Evolutionary conservation across 2,329 filamentous ascomycete species (phyloP).

Genomic region (Trichoderma sp.): DNA sequence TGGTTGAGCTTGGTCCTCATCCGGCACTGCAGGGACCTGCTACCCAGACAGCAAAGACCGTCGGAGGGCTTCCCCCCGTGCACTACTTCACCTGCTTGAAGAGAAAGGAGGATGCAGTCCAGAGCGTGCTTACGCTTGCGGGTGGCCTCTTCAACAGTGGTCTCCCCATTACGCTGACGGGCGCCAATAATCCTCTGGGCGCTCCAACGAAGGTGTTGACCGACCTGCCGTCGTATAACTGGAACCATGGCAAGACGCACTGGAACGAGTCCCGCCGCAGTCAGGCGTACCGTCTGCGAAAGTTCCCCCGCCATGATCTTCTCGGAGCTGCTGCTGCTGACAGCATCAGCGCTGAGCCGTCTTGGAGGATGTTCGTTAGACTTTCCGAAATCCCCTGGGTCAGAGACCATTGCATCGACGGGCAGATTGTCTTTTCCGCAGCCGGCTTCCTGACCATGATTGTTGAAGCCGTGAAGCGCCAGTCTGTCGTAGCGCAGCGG

Average conservation of each 20-base stretch:
- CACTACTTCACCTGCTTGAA: slow-evolving; percentile 21
- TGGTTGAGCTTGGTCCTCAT: slow-evolving; percentile 29
- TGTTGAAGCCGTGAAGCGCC: slow-evolving; percentile 38
- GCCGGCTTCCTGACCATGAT: slow-evolving; percentile 42
- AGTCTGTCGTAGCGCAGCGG: slow-evolving; percentile 9
- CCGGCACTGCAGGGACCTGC: slow-evolving; percentile 25
- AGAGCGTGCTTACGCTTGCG: slow-evolving; percentile 9
- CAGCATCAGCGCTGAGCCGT: slow-evolving; percentile 33
- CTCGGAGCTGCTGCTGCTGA: slow-evolving; percentile 34
- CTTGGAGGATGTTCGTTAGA: slow-evolving; percentile 40
- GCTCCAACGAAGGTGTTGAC: slow-evolving; percentile 26
- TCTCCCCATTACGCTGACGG: slow-evolving; percentile 13
- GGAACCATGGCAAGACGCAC: slow-evolving; percentile 31
- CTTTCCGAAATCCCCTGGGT: slow-evolving; percentile 40
- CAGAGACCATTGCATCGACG: slow-evolving; percentile 37
- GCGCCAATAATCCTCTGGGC: slow-evolving; percentile 15
- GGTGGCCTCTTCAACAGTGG: slow-evolving; percentile 12
- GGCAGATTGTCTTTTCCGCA: slow-evolving; percentile 39
- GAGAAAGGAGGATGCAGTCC: slow-evolving; percentile 17
- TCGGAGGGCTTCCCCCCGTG: not conserved
- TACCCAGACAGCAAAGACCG: slow-evolving; percentile 17
- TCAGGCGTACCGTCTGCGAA: slow-evolving; percentile 35
- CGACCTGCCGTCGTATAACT: slow-evolving; percentile 35
- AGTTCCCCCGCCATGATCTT: slow-evolving; percentile 35
- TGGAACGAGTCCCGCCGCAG: slow-evolving; percentile 33